These are phyloP conservation scores for Aspergillus homomorphus DNA, from an alignment of 495 filamentous ascomycete genomes.

Conservation along the genomic window DNA sequence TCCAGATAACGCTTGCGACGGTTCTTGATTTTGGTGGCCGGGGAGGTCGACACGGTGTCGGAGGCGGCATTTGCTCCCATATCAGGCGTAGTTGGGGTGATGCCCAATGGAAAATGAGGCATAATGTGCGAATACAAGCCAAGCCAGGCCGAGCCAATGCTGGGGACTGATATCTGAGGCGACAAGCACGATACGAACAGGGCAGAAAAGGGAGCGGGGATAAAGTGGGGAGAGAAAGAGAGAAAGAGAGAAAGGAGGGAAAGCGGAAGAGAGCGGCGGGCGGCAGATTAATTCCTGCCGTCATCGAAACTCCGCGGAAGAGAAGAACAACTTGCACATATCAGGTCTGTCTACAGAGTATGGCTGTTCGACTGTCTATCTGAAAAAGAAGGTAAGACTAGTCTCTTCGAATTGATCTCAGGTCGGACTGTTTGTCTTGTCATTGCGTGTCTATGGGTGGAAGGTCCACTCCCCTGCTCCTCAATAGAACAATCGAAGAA, in stretches of 20 bases:
- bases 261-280: slow-evolving; percentile 1
- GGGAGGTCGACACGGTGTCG: slow-evolving; percentile 6
- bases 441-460: neutral
- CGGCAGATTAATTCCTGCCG: slow-evolving; percentile 2
- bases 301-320: neutral
- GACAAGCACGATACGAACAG: neutral
- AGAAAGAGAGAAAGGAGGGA: neutral
- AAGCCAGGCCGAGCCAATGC: neutral
- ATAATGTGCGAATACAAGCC: slow-evolving; percentile 23
- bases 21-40: slow-evolving; percentile 49
- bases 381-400: slow-evolving; percentile 22
- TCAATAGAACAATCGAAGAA: neutral
- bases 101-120: slow-evolving; percentile 41
- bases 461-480: neutral
- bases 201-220: slow-evolving; percentile 10
- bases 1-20: slow-evolving; percentile 64
- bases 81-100: slow-evolving; percentile 14
- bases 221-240: neutral
- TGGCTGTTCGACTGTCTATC: slow-evolving; percentile 14
- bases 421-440: neutral
- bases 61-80: slow-evolving; percentile 3
- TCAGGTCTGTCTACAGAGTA: neutral
- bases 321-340: neutral
- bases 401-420: slow-evolving; percentile 14
- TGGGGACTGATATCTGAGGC: neutral